Conservation (phyloP, 1,139 yeast species). For the Blastobotrys ciferrii region DNA sequence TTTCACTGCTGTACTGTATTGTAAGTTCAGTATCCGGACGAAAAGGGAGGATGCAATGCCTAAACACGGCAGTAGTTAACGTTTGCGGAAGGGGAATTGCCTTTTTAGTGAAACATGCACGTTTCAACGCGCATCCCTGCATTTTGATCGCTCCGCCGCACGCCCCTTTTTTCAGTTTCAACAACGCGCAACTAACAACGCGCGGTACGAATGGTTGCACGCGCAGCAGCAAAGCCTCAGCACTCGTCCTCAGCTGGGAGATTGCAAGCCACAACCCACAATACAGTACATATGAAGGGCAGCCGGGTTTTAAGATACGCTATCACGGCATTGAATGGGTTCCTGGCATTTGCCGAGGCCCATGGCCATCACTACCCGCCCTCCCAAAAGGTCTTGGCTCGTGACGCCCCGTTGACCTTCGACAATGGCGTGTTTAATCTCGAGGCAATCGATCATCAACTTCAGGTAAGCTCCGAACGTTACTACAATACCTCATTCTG, state of each 20-base stretch:
- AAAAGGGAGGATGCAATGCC: too few species aligned
- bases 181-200: too few species aligned
- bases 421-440: slow-evolving; percentile 44
- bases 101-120: too few species aligned
- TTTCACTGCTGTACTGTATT: too few species aligned
- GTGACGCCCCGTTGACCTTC: slow-evolving; percentile 23
- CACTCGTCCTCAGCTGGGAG: neutral
- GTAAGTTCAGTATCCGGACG: too few species aligned
- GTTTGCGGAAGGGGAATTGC: too few species aligned
- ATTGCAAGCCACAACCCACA: neutral
- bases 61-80: too few species aligned
- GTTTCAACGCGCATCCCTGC: too few species aligned
- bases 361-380: neutral
- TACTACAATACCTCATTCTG: too few species aligned
- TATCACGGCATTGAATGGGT: neutral
- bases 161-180: too few species aligned
- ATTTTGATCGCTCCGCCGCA: too few species aligned
- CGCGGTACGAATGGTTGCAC: too few species aligned
- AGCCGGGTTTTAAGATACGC: neutral
- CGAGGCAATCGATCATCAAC: slow-evolving; percentile 30
- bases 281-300: neutral
- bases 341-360: neutral
- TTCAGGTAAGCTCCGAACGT: slow-evolving; percentile 18
- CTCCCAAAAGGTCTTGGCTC: slow-evolving; percentile 3
- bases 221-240: neutral